A percentile compares a stretch with the other conserved stretches of the same genome.
phyloP scores from a whole-genome alignment of 176 grass and related monocot species.

The Thinopyrum elongatum region DNA sequence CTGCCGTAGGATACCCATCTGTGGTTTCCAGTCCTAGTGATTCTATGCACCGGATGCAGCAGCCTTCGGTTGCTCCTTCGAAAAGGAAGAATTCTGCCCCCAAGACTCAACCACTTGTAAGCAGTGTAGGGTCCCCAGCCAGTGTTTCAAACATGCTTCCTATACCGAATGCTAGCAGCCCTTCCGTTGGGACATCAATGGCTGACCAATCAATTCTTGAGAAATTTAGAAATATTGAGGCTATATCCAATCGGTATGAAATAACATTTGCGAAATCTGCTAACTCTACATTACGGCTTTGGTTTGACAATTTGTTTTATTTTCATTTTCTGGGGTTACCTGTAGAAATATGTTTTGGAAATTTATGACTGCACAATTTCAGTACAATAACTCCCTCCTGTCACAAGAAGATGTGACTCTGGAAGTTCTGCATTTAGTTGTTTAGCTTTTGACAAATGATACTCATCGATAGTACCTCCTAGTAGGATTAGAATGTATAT shows the following conservation, averaged over 20 bases:
- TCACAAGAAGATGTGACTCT: background rate
- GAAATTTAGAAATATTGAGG: constrained; percentile 80
- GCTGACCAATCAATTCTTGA: constrained; percentile 83
- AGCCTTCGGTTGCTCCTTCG: constrained; percentile 48
- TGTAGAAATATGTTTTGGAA: constrained; percentile 16
- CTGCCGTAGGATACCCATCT: constrained; percentile 55
- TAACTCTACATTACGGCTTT: background rate
- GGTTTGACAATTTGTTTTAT: background rate
- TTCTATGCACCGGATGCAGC: constrained; percentile 79
- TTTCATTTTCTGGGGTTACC: background rate
- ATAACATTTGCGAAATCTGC: constrained; percentile 23
- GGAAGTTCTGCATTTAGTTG: background rate
- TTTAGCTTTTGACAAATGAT: constrained; percentile 7
- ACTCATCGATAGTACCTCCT: background rate
- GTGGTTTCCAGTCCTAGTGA: constrained; percentile 76
- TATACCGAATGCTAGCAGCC: constrained; percentile 70
- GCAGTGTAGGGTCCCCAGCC: constrained; percentile 84
- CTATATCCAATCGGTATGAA: constrained; percentile 58
- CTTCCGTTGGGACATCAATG: constrained; percentile 73
- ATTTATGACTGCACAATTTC: background rate
- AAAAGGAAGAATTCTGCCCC: constrained; percentile 72
- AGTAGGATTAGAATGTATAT: background rate
- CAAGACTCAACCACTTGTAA: constrained; percentile 63
- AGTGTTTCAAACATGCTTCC: constrained; percentile 90
- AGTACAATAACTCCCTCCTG: background rate